These are phyloP conservation scores for Postia placenta DNA, from an alignment of 768 basidiomycete genomes.

Conservation along the genomic window DNA sequence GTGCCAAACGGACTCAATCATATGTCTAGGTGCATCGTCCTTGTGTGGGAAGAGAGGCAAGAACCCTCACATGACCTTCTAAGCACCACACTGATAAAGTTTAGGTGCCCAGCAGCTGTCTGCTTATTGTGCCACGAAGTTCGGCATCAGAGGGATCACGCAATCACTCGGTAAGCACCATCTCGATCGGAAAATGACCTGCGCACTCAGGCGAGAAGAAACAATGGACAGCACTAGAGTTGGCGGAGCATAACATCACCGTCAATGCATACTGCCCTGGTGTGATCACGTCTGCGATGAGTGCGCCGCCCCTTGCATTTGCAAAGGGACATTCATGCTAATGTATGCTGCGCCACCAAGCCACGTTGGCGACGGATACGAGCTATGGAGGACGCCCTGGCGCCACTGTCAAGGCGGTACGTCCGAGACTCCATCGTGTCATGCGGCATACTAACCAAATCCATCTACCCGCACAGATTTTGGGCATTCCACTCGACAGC, in stretches of 20 bases:
- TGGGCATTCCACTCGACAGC: neutral
- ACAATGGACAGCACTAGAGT: slow-evolving; percentile 16
- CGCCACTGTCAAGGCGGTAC: slow-evolving; percentile 3
- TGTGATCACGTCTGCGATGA: slow-evolving; percentile 15
- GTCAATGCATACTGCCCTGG: slow-evolving; percentile 25
- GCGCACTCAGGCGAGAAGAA: neutral
- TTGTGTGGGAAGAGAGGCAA: slow-evolving; percentile 12
- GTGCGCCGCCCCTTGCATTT: neutral
- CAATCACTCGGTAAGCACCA: slow-evolving; percentile 19
- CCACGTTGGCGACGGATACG: slow-evolving; percentile 1
- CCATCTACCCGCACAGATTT: neutral
- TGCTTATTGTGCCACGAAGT: slow-evolving; percentile 20
- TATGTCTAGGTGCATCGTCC: slow-evolving; percentile 13
- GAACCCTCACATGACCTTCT: neutral
- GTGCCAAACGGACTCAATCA: neutral
- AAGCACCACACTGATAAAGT: neutral
- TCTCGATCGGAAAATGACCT: slow-evolving; percentile 5
- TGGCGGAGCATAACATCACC: slow-evolving; percentile 17
- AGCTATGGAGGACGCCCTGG: slow-evolving; percentile 7
- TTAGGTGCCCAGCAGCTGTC: neutral
- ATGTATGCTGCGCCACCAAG: neutral
- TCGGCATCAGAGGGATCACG: slow-evolving; percentile 21
- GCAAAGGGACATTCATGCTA: neutral
- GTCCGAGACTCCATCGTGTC: neutral
- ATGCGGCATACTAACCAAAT: neutral